Evolutionary conservation across 2,329 filamentous ascomycete genomes (phyloP), one percentile per base, ranked within the genome.

Genomic region (Raffaelea arxii): DNA sequence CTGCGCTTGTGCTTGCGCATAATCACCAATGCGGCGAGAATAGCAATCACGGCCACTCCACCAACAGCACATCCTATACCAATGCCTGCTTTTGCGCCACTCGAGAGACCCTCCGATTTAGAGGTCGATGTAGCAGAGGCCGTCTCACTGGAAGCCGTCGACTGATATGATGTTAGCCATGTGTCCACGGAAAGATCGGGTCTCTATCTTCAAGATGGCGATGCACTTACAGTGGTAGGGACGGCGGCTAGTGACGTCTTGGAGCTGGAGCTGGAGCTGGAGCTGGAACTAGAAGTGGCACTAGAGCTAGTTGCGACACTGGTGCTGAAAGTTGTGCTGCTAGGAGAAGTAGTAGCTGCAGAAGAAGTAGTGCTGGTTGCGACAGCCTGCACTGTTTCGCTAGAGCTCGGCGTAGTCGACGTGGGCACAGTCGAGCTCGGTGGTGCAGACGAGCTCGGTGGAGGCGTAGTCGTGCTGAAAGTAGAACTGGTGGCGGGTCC

Each of bases 1-100:
- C 32, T 21, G 14, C 32, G 40, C 38, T 45, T 49, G 43, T 51
- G 51, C 25, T 50, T 54, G 23, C 51, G 53, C 2, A 48, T 24
- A 25, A 56, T 43, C 9, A 48, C 16, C 3, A 44, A 44, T 2
- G 43, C 41, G 3, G 39, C 47, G 6, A 51, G 6, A 4, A 25
- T 47, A 6, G 42, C 53, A 41, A 55, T 49, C 24, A 50, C 46
- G 4, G 50, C 53, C 22, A 55, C 53, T 1, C 22, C 47, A 25
- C 47, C 53, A 2, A 53, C 47, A 3, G 50, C 41, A 10, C 44
- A 43, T 12, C 51, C 53, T 23, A 54, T 53, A 21, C 53, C 53
- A n/a, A 55, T 54, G 16, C 53, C 53, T 2, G 51, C 53, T 47
- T 55, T 54, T 36, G 52, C 53, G 7, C 51, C 53, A 0, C 41